phyloP scores from a whole-genome alignment of 768 basidiomycete species.

The Suillus subluteus region DNA sequence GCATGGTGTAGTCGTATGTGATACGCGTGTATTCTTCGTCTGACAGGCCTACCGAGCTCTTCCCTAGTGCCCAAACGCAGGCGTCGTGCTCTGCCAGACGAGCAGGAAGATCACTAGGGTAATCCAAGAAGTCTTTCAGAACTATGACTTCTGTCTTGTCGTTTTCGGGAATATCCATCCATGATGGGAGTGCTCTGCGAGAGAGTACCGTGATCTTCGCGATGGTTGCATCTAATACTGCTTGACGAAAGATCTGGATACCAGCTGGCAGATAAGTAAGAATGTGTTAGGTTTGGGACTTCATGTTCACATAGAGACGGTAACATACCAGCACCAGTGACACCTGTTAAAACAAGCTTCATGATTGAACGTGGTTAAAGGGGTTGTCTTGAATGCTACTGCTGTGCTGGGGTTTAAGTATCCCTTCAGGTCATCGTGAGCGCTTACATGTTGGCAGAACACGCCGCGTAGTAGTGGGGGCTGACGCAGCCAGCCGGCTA shows the following conservation, averaged over 20 bases:
- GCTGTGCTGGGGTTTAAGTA: neutral
- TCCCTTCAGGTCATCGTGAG: neutral
- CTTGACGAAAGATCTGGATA: conserved; percentile 37
- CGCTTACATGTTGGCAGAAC: neutral
- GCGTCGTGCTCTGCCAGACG: conserved; percentile 38
- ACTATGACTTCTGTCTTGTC: conserved; percentile 35
- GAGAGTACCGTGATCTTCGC: conserved; percentile 37
- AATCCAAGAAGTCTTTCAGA: conserved; percentile 37
- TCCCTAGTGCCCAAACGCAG: conserved; percentile 42
- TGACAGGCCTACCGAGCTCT: conserved; percentile 28
- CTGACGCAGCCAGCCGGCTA: conserved; percentile 1
- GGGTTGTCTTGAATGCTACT: neutral
- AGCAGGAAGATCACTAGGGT: conserved; percentile 32
- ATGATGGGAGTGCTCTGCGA: conserved; percentile 36
- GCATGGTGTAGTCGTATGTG: conserved; percentile 40
- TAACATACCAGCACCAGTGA: conserved; percentile 36
- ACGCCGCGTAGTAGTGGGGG: neutral
- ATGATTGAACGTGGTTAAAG: conserved; percentile 15
- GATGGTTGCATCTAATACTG: conserved; percentile 32
- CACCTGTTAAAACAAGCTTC: conserved; percentile 37
- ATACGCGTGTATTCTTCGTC: conserved; percentile 38
- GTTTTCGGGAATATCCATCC: conserved; percentile 32
- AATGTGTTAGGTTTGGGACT: neutral
- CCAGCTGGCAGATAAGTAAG: conserved; percentile 29
- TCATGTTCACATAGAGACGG: neutral